These are phyloP conservation scores for Aspergillus diversus DNA, from an alignment of 495 filamentous ascomycete genomes.

Conservation along the genomic window DNA sequence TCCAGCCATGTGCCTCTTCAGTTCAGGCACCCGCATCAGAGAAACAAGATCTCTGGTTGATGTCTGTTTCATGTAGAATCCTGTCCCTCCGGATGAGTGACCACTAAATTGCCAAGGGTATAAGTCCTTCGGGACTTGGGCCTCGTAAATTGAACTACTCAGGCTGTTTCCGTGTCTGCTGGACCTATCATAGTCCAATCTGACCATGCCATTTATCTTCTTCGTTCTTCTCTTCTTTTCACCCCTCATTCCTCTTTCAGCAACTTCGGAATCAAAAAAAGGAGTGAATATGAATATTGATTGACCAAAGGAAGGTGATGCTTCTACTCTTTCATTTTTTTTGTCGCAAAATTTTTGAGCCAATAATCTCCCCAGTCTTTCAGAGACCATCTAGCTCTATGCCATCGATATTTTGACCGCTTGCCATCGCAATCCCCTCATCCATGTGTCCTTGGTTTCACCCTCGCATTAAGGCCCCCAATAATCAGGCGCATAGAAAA, in stretches of 20 bases:
- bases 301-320: too few species aligned
- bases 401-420: too few species aligned
- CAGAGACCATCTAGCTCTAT: too few species aligned
- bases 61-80: constrained; percentile 18
- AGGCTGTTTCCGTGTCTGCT: background rate
- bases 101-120: constrained; percentile 11
- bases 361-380: too few species aligned
- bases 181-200: background rate
- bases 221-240: background rate
- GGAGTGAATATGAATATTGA: too few species aligned
- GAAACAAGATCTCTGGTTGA: constrained; percentile 9
- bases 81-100: background rate
- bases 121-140: background rate
- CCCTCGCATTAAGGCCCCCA: too few species aligned
- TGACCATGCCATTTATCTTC: background rate
- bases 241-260: background rate
- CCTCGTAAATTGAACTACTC: background rate
- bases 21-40: background rate
- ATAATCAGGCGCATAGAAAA: too few species aligned
- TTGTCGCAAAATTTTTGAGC: too few species aligned
- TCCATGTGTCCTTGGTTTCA: too few species aligned
- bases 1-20: background rate
- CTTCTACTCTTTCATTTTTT: too few species aligned
- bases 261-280: too few species aligned
- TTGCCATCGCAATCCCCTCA: too few species aligned